phyloP scores from a whole-genome alignment of 768 basidiomycete species.

The Trametes cubensis region DNA sequence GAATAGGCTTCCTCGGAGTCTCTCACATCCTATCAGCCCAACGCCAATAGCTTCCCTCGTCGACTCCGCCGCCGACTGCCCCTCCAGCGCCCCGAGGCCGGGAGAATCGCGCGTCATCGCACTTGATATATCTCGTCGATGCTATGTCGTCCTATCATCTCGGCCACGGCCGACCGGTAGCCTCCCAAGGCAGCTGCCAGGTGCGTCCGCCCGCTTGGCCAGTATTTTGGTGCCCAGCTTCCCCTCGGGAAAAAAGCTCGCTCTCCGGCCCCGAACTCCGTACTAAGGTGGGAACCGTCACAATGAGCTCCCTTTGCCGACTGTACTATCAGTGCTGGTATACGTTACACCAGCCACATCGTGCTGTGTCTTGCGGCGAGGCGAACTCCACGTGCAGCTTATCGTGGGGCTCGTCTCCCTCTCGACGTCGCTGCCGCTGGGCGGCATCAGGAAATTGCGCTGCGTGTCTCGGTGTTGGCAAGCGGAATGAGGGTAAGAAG shows the following conservation, averaged over 20 bases:
- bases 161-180: conserved; percentile 16
- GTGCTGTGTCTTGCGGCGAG: conserved; percentile 5
- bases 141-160: conserved; percentile 1
- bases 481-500: conserved; percentile 8
- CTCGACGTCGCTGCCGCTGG: conserved; percentile 4
- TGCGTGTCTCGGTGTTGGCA: conserved; percentile 1
- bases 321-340: conserved; percentile 2
- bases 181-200: conserved; percentile 6
- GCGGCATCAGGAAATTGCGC: neutral
- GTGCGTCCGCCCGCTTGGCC: conserved; percentile 6
- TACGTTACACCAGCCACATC: conserved; percentile 11
- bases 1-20: conserved; percentile 1
- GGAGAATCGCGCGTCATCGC: neutral
- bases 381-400: conserved; percentile 18
- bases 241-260: conserved; percentile 12
- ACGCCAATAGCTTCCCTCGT: conserved; percentile 6
- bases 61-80: neutral
- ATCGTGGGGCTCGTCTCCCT: conserved; percentile 18
- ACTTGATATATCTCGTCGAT: conserved; percentile 1
- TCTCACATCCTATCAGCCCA: neutral
- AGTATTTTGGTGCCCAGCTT: conserved; percentile 11
- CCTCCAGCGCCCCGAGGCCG: conserved; percentile 11
- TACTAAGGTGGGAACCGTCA: neutral
- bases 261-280: conserved; percentile 23
- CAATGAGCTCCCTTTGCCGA: conserved; percentile 2